Base-by-base conservation (phyloP, 768 basidiomycete genomes). In the Sporobolomyces phaffii region DNA sequence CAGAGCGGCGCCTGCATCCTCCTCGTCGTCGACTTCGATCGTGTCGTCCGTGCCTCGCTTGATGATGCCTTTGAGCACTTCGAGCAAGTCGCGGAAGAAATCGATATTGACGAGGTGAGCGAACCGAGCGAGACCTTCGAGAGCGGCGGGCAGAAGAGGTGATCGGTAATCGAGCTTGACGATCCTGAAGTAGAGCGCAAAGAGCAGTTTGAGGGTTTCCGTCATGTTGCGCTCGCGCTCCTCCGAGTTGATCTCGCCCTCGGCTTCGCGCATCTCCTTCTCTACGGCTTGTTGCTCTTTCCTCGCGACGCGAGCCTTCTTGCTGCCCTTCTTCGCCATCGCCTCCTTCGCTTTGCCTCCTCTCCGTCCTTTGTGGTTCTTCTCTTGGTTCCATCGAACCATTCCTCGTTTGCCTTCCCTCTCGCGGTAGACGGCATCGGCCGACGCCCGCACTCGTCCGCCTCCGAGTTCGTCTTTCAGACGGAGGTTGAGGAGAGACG, bases 61-160 rank as follows among this genome's bases (percentile, higher is more conserved):
- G 73, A 93, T 84, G 64, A 93, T 83, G 64, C 82, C 82, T 79
- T 89, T 89, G 38, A 99, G 81, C 8, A 92, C 90, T 60, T 84
- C 82, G 81, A 99, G 83, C 51, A 99, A 81, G 79, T 99, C 96
- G 75, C 87, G 87, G 84, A 98, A 99, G 80, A 99, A 98, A 77
- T 99, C 93, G 73, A 98, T 84, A 78, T 96, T 99, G 77, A 99
- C 91, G 64, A 97, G 84, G 77, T 98, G 96, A 1, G 94, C 88
- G 75, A 90, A 98, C 79, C 85, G 87, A 4, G 92, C 86, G 73
- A 98, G 88, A 68, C 96, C 96, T 74, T 88, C 86, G 69, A 99
- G 81, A 47, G 92, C 93, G 36, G 88, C 84, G 26, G 91, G 86
- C 18, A 98, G 82, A 13, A 98, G 82, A 5, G 79, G 80, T 22